These are phyloP conservation scores for Pleoardoris graminearum DNA, from an alignment of 2,329 filamentous ascomycete genomes.

Conservation along the genomic window DNA sequence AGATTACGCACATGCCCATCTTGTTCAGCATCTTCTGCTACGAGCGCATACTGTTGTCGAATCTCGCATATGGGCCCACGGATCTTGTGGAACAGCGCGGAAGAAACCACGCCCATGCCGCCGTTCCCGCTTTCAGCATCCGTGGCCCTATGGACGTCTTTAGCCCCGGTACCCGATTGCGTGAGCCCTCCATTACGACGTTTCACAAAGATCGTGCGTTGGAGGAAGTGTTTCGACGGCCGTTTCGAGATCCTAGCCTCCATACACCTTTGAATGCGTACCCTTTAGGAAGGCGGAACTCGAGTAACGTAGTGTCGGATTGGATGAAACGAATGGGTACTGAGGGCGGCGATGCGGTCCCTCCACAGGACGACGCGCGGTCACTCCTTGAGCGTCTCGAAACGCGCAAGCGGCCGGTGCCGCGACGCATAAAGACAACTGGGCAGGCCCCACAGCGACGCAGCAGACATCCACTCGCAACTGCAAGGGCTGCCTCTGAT, in stretches of 20 bases:
- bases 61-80: slow-evolving; percentile 76
- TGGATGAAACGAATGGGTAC: slow-evolving; percentile 79
- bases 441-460: slow-evolving; percentile 32
- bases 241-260: slow-evolving; percentile 62
- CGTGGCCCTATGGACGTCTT: slow-evolving; percentile 62
- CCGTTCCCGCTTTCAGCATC: slow-evolving; percentile 47
- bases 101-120: slow-evolving; percentile 63
- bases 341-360: slow-evolving; percentile 55
- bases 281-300: slow-evolving; percentile 65
- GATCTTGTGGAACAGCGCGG: slow-evolving; percentile 78
- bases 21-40: slow-evolving; percentile 86
- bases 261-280: slow-evolving; percentile 36
- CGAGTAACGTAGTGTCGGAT: slow-evolving; percentile 78
- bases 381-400: slow-evolving; percentile 63
- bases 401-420: slow-evolving; percentile 54
- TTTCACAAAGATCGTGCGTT: slow-evolving; percentile 88
- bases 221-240: slow-evolving; percentile 82
- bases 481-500: slow-evolving; percentile 60
- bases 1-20: slow-evolving; percentile 84
- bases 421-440: slow-evolving; percentile 55
- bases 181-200: slow-evolving; percentile 85
- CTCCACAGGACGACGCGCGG: slow-evolving; percentile 63
- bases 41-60: slow-evolving; percentile 76
- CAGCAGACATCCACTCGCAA: slow-evolving; percentile 55
- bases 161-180: slow-evolving; percentile 68